Conservation (phyloP, 2,329 filamentous ascomycete species). For the Talaromyces atroroseus region DNA sequence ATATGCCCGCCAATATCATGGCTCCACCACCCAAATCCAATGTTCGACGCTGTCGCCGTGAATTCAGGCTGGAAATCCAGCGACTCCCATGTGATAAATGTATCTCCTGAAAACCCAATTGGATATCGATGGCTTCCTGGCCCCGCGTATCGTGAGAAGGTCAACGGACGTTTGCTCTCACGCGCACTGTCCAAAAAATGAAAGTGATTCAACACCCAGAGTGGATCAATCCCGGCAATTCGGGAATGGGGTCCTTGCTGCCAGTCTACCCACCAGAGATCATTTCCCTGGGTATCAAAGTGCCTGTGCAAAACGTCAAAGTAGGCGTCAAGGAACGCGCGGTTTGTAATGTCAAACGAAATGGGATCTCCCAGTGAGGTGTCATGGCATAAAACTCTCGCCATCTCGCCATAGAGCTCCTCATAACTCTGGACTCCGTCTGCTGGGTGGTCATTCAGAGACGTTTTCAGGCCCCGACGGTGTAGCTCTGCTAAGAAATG, state of each 20-base stretch:
- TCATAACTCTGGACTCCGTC: slow-evolving; percentile 54
- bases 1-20: slow-evolving; percentile 64
- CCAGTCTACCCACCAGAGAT: slow-evolving; percentile 67
- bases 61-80: slow-evolving; percentile 62
- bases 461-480: slow-evolving; percentile 47
- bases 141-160: slow-evolving; percentile 58
- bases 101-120: slow-evolving; percentile 60
- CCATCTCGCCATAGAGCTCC: slow-evolving; percentile 52
- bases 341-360: slow-evolving; percentile 51
- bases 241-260: slow-evolving; percentile 55
- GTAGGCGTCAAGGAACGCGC: slow-evolving; percentile 53
- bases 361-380: slow-evolving; percentile 48
- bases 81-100: slow-evolving; percentile 55
- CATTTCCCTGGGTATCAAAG: slow-evolving; percentile 52
- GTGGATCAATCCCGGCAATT: slow-evolving; percentile 55
- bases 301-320: slow-evolving; percentile 53
- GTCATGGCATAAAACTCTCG: slow-evolving; percentile 48
- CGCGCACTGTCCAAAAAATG: slow-evolving; percentile 51
- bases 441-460: slow-evolving; percentile 60
- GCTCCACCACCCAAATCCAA: slow-evolving; percentile 64
- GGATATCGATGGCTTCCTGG: slow-evolving; percentile 61
- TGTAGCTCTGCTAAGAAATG: slow-evolving; percentile 50
- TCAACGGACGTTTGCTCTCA: slow-evolving; percentile 43
- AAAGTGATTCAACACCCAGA: slow-evolving; percentile 62
- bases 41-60: slow-evolving; percentile 61